phyloP scores from a whole-genome alignment of 345 rosid species.

The Ceriops zippeliana region DNA sequence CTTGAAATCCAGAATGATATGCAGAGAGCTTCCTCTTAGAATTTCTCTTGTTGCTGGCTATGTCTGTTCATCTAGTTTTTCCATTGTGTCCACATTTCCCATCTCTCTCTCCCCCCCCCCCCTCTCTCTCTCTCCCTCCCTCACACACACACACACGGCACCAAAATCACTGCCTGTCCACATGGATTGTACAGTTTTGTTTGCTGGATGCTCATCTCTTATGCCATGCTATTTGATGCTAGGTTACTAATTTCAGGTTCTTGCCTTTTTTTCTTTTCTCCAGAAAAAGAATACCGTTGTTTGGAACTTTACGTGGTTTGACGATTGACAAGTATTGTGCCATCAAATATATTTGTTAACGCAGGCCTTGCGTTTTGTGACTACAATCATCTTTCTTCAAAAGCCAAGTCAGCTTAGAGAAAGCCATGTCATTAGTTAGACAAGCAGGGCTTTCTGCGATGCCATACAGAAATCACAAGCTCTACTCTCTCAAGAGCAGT shows the following conservation, averaged over 20 bases:
- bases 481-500: constrained; percentile 50
- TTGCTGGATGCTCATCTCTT: constrained; percentile 4
- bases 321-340: neutral
- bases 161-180: neutral
- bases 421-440: constrained; percentile 61
- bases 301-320: neutral
- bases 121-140: neutral
- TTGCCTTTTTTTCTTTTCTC: neutral
- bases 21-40: neutral
- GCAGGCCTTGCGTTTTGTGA: constrained; percentile 22
- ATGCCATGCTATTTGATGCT: no score
- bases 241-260: constrained; percentile 3
- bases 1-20: neutral
- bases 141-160: no score
- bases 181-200: neutral
- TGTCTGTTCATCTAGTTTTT: neutral
- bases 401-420: constrained; percentile 21
- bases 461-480: constrained; percentile 50
- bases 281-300: neutral
- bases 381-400: constrained; percentile 8
- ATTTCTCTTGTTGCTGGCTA: neutral
- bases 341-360: constrained; percentile 6
- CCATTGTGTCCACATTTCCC: neutral
- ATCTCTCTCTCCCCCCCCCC: neutral
- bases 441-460: constrained; percentile 51